Evolutionary conservation across 306 rosid genomes (phyloP).

Genomic region (Prunus mume): DNA sequence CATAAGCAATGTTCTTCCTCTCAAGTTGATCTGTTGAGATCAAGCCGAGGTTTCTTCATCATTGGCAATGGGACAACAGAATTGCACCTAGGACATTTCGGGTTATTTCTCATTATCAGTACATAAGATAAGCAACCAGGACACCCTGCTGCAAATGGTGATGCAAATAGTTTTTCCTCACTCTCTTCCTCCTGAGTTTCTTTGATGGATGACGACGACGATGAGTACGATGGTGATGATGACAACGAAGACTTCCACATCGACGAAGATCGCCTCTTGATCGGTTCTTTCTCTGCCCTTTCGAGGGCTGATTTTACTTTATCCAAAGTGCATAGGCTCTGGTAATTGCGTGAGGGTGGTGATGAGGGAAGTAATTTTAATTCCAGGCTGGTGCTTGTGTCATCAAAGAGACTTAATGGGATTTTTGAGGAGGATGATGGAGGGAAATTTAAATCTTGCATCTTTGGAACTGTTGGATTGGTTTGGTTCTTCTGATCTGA

Average conservation of each 20-base stretch:
- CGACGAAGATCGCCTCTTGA: constrained; percentile 46
- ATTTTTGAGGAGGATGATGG: constrained; percentile 54
- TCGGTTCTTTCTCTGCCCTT: constrained; percentile 89
- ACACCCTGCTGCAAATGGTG: constrained; percentile 91
- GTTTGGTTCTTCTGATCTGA: constrained; percentile 38
- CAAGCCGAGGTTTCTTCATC: constrained; percentile 85
- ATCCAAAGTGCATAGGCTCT: constrained; percentile 89
- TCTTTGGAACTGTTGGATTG: constrained; percentile 43
- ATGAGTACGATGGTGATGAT: constrained; percentile 58
- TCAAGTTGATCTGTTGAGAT: constrained; percentile 80
- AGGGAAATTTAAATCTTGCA: constrained; percentile 75
- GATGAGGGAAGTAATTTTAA: constrained; percentile 55
- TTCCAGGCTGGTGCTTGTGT: constrained; percentile 54
- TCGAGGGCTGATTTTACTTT: constrained; percentile 90
- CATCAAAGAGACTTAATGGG: constrained; percentile 65
- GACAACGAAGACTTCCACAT: constrained; percentile 56
- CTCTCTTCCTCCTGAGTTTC: constrained; percentile 66
- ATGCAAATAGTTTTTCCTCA: constrained; percentile 42
- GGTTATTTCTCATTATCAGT: constrained; percentile 77
- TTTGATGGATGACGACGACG: constrained; percentile 59
- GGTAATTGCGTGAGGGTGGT: constrained; percentile 49
- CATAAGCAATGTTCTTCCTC: constrained; percentile 9
- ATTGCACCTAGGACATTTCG: constrained; percentile 86
- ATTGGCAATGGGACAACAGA: constrained; percentile 59
- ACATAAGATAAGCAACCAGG: constrained; percentile 93